Conservation (phyloP, 2,329 filamentous ascomycete genomes). For the Tolypocladium sp. region DNA sequence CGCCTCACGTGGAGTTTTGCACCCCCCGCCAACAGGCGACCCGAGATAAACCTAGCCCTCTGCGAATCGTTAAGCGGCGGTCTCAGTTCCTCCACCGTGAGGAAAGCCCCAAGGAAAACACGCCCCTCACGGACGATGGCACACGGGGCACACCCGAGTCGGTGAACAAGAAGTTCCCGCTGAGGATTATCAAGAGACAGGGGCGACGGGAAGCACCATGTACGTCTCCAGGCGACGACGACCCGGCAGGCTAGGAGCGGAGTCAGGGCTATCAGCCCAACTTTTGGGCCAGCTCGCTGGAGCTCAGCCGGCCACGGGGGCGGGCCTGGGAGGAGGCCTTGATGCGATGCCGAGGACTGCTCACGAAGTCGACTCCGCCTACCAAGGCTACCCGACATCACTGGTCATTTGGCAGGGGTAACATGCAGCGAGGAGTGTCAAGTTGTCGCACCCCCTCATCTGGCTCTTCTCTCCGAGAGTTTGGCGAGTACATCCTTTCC, state of each 20-base stretch:
- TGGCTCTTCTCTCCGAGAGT: not conserved
- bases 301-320: constrained; percentile 1
- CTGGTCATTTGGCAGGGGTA: not conserved
- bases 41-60: constrained; percentile 30
- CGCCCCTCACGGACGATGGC: not conserved
- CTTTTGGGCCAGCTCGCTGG: constrained; percentile 5
- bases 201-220: not conserved
- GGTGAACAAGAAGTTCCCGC: not conserved
- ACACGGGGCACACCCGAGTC: constrained; percentile 1
- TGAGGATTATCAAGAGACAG: constrained; percentile 7
- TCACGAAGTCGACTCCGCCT: constrained; percentile 1
- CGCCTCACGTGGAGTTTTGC: constrained; percentile 21
- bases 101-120: not conserved
- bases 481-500: not conserved
- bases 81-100: not conserved
- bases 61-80: constrained; percentile 38
- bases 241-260: not conserved
- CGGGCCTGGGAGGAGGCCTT: constrained; percentile 7
- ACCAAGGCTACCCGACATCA: not conserved
- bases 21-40: constrained; percentile 11
- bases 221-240: not conserved
- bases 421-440: not conserved
- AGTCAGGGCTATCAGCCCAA: not conserved
- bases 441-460: not conserved
- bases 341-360: constrained; percentile 6